Conservation (phyloP, 345 rosid species). For the Aquilaria sinensis region DNA sequence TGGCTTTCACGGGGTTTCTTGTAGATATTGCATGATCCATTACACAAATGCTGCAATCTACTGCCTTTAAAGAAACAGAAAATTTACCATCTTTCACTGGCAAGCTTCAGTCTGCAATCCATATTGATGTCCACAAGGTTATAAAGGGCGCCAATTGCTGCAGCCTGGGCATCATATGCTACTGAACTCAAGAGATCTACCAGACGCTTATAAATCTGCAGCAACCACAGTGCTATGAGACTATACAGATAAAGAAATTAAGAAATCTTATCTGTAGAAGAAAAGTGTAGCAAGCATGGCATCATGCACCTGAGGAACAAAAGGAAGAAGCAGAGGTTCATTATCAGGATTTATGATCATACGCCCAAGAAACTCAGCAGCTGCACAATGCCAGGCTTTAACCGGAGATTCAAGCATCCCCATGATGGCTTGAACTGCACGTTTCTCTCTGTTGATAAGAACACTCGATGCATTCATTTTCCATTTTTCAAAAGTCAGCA, state of each 20-base stretch:
- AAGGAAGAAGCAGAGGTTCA: conserved; percentile 89
- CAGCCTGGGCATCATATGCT: conserved; percentile 90
- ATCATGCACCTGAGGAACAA: conserved; percentile 62
- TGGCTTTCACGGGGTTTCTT: neutral
- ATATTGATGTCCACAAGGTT: conserved; percentile 91
- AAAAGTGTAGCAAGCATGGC: neutral
- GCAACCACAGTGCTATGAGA: conserved; percentile 2
- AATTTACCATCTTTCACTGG: conserved; percentile 83
- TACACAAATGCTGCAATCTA: neutral
- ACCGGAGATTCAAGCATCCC: conserved; percentile 72
- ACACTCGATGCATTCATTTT: conserved; percentile 13
- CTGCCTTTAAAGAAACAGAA: neutral
- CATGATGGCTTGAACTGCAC: conserved; percentile 85
- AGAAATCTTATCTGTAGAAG: neutral
- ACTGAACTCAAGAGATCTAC: conserved; percentile 80
- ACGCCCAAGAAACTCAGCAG: conserved; percentile 90
- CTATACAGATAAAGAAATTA: conserved; percentile 1
- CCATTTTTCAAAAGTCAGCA: conserved; percentile 13
- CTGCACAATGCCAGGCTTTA: conserved; percentile 96
- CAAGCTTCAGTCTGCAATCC: conserved; percentile 98
- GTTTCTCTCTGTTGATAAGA: conserved; percentile 65
- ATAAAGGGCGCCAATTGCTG: conserved; percentile 93
- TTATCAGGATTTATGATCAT: conserved; percentile 96
- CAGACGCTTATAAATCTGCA: conserved; percentile 87
- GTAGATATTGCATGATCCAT: no score